Percentiles rank a stretch among this genome's conserved stretches.
Evolutionary conservation across 768 basidiomycete genomes (phyloP).

Genomic region (Paxillus ammoniavirescens): DNA sequence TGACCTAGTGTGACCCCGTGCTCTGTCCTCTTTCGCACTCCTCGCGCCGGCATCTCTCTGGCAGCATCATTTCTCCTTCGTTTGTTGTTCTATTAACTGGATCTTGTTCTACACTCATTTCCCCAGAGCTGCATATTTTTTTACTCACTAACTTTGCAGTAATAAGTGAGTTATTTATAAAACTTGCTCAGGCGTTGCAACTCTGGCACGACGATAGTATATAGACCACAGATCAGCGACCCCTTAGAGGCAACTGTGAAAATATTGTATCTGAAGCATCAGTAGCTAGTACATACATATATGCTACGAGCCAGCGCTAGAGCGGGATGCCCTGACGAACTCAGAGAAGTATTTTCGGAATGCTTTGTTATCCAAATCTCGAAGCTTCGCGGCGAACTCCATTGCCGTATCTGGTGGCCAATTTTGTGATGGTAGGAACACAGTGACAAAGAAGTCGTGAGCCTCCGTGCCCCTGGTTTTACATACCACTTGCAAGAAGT

Average conservation of each 20-base stretch:
- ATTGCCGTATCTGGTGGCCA: slow-evolving; percentile 78
- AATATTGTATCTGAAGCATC: neutral
- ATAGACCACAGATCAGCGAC: neutral
- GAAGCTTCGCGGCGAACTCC: slow-evolving; percentile 76
- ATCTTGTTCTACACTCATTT: no score
- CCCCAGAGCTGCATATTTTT: no score
- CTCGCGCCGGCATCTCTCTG: no score
- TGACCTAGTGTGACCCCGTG: no score
- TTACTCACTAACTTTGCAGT: no score
- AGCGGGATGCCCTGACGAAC: slow-evolving; percentile 72
- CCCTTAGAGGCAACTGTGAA: no score
- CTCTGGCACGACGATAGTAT: no score
- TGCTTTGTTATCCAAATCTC: slow-evolving; percentile 67
- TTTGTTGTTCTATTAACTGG: no score
- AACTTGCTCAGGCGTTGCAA: no score
- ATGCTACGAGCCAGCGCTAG: slow-evolving; percentile 48
- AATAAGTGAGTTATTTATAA: no score
- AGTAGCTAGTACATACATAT: slow-evolving; percentile 2
- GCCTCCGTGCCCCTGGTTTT: slow-evolving; percentile 81
- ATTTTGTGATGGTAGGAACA: slow-evolving; percentile 85
- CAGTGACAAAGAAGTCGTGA: slow-evolving; percentile 70
- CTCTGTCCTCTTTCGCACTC: no score
- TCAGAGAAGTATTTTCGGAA: slow-evolving; percentile 90
- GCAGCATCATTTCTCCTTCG: no score
- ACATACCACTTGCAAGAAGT: slow-evolving; percentile 75